Evolutionary conservation across 768 basidiomycete species (phyloP), one percentile per base, ranked within the genome.

Genomic region (Rhodotorula toruloides): DNA sequence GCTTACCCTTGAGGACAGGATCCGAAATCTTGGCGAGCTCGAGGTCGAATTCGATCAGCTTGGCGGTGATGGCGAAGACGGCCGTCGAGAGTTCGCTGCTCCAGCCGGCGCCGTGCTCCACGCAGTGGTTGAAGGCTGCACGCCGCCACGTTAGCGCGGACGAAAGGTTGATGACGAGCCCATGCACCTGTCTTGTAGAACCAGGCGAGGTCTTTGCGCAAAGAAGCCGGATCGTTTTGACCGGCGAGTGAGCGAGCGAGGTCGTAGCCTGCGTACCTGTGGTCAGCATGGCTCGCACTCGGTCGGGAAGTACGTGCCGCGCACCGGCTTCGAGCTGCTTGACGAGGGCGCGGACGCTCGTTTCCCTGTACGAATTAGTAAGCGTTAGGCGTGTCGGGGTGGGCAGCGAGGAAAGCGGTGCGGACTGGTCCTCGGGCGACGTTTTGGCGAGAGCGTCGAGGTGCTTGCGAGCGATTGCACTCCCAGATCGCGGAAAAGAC

Each of bases 61-160:
- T 2, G 37, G 56, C 63, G 39, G 50, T 54, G 22, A 58, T 19
- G 21, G 1, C 49, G 50, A 53, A 65, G 27, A 65, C 22, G 21
- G 22, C 12, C 19, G 40, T 22, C 32, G 39, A 10, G 22, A n/a
- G 27, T 13, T 10, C 9, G 27, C n/a, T 22, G 27, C 21, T 21
- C 50, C 56, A 54, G 11, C 16, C n/a, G 25, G 2, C n/a, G 43
- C 16, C 14, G 50, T 27, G 54, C 13, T 50, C 40, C 5, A 27
- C 44, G 63, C 56, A 53, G 27, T 58, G 27, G 44, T 58, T 65
- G 63, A 37, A 65, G 19, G 50, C 63, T 65, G 42, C 17, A 8
- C 4, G 14, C 19, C 11, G 9, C 27, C 2, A 48, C 4, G 36
- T 48, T n/a, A 37, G 47, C 6, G 29, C 19, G 54, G 21, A 9